Evolutionary conservation across 768 basidiomycete genomes (phyloP), one percentile per base, ranked within the genome.

Genomic region (Rossbeevera mucosa): DNA sequence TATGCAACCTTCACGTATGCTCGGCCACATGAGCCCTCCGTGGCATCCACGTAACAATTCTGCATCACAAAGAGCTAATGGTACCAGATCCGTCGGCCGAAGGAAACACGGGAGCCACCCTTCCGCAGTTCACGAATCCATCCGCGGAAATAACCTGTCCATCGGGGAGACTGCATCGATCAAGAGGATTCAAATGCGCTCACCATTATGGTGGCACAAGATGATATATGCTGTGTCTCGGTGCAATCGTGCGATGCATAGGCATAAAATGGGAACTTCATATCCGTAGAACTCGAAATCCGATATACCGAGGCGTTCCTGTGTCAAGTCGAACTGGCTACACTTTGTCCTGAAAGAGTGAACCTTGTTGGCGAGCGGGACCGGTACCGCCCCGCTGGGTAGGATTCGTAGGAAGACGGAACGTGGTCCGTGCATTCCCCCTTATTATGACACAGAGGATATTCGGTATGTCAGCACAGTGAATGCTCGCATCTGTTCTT

Each of bases 261-360:
- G 53, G 52, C 55, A 46, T 54, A 59, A 54, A 51, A 48, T 53
- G 20, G 24, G 55, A 50, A 16, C 44, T 65, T 65, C 65, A 65
- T 65, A 54, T 65, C 64, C 64, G 64, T 42, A 57, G 24, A 43
- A 49, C 47, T 54, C 64, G 65, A 57, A 48, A 47, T 55, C 65
- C 64, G 65, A 31, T 47, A 43, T 42, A 52, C 64, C 64, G 64
- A 65, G 64, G 64, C 43, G 59, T 65, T 65, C 64, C 65, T 64
- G 57, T 52, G 20, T 22, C 53, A 54, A 52, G 57, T 52, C 54
- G 62, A 67, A 64, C 57, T 52, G 62, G 64, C 55, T 59, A 66
- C 55, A 44, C 45, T 16, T 8, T 67, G 45, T 57, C 64, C 55
- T 14, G 38, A 50, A 64, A 33, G 40, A 52, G 48, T 28, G 29